Base-by-base conservation (phyloP, 371 early-diverging fungal genomes). In the Mucor circinelloides region DNA sequence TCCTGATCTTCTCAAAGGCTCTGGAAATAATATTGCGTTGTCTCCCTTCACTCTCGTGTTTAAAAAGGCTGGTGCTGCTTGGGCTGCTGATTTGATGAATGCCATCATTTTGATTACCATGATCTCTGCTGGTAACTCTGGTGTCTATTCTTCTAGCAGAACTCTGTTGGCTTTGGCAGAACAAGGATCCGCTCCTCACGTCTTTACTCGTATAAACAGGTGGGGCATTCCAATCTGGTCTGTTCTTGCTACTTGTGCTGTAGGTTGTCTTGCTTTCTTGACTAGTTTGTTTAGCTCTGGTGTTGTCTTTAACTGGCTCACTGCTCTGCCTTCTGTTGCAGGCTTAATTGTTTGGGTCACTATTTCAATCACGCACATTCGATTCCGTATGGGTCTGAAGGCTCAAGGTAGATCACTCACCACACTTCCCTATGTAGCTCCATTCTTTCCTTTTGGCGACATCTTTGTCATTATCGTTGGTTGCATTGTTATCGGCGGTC, bases 281-380 rank as follows among this genome's bases (percentile, higher is more conserved):
- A 76, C 78, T 2, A 76, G 76, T 59, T 66, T 85, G 27, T 78
- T 80, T 21, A 80, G 82, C 15, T 85, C 85, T 6, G 89, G 88
- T 28, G 79, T 83, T 9, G 88, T 91, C 13, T 95, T 90, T 72
- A 80, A 76, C 58, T 91, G 90, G 86, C 74, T 93, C 19, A 74
- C 91, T 59, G 87, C 82, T 54, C 65, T 93, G 9, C 84, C 91
- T 8, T 87, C 90, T 3, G 79, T 89, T 10, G 87, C 95, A 0
- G 92, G 93, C 23, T 86, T 94, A 48, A 80, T 91, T 46, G 88
- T 91, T 36, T 95, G 95, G 95, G 65, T 91, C 32, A 86, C 89
- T 46, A 94, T 94, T 65, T 81, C 87, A 1, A 62, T 89, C 30
- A 89, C 88, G 10, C 94, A 94, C 67, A 74, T 87, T 67, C 91